Base-by-base conservation (phyloP, 495 filamentous ascomycete genomes). In the Trichoderma gamsii region DNA sequence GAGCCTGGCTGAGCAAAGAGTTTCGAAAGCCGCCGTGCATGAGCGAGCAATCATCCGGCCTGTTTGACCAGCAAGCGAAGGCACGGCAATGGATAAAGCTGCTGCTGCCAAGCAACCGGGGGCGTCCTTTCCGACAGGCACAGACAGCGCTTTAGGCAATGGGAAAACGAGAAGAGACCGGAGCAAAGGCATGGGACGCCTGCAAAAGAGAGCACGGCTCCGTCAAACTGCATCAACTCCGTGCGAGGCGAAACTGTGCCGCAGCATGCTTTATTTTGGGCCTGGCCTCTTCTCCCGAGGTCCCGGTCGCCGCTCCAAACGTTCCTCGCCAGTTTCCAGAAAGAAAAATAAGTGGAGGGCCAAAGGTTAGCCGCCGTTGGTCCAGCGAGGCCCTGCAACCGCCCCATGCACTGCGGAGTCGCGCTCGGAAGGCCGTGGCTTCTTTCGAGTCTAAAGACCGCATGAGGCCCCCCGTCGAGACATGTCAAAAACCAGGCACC, bases 281-380 rank as follows among this genome's bases (percentile, higher is more conserved):
- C 23, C 9, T 32, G 56, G 29, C 56, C 13, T 15, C 29, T 61
- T 29, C 23, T 27, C 56, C 56, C 56, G 25, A 61, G 27, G 56
- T 61, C 56, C 27, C 56, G 25, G 56, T 25, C 51, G 51, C 13
- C 43, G 43, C 3, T 3, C 43, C 21, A 56, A 56, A 32, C n/a
- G 56, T 61, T 61, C 56, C 56, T 61, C 23, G 13, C 12, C 56
- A 32, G 56, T 15, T 61, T 61, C 56, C 56, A 61, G 56, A 61
- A 61, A 61, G 27, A 61, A 61, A 61, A 61, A 61, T 3, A 61
- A 61, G 56, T 18, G 25, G 56, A 61, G 56, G 56, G 56, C 25
- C n/a, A 52, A 32, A 32, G 56, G 25, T 4, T 61, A 61, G 56
- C 25, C 29, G 56, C 56, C 56, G 56, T 61, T 61, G 56, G 56